Conservation (phyloP, 2,329 filamentous ascomycete species). For the Fusarium albidum region DNA sequence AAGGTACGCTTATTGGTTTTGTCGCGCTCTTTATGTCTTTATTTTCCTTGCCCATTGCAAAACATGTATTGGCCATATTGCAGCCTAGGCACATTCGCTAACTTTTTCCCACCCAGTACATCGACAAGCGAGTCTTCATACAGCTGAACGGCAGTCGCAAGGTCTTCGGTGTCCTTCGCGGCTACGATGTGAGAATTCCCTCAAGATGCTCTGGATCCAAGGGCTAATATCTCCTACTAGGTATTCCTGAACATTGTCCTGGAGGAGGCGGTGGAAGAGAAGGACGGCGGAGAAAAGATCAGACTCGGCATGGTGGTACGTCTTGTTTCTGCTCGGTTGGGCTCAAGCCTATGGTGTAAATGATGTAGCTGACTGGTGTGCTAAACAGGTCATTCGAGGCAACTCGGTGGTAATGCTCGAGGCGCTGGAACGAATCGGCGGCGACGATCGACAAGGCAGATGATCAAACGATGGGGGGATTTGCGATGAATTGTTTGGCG, state of each 20-base stretch:
- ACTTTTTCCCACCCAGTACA: conserved; percentile 73
- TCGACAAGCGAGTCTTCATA: conserved; percentile 98
- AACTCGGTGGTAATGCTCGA: conserved; percentile 99
- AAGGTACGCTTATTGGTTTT: conserved; percentile 69
- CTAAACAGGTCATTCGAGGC: conserved; percentile 86
- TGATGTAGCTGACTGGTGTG: conserved; percentile 37
- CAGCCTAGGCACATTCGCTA: conserved; percentile 29
- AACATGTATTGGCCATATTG: neutral
- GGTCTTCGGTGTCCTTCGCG: conserved; percentile 91
- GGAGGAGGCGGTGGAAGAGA: conserved; percentile 96
- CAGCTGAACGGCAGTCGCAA: conserved; percentile 98
- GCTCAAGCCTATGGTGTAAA: too few relatives aligned
- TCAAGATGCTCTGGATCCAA: too few relatives aligned
- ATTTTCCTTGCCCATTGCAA: too few relatives aligned
- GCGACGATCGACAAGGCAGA: conserved; percentile 59
- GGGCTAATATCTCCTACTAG: conserved; percentile 55
- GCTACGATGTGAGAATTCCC: conserved; percentile 83
- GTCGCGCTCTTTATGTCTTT: neutral
- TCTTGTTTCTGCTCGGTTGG: conserved; percentile 29
- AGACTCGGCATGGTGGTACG: conserved; percentile 91
- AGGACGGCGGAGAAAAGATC: conserved; percentile 88
- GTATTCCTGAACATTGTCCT: conserved; percentile 98
- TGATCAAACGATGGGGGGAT: conserved; percentile 30
- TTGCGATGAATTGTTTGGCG: conserved; percentile 44
- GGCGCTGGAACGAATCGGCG: conserved; percentile 74